Evolutionary conservation across 2,329 filamentous ascomycete species (phyloP).

Genomic region (Zymoseptoria brevis): DNA sequence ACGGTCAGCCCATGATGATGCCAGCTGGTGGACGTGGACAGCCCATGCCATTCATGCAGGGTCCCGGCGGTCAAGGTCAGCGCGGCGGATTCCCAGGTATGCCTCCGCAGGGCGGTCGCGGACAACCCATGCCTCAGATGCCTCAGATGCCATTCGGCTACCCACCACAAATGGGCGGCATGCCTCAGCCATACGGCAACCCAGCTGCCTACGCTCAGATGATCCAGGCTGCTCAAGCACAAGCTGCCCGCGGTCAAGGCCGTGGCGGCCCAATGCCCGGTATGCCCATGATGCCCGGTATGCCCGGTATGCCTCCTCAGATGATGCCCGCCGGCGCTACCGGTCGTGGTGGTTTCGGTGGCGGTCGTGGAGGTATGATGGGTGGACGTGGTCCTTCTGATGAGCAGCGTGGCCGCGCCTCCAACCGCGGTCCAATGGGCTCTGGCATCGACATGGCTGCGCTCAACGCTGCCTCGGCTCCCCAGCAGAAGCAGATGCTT

Average conservation of each 20-base stretch:
- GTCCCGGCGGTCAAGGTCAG: constrained; percentile 65
- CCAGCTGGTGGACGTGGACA: constrained; percentile 47
- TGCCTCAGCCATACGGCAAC: constrained; percentile 70
- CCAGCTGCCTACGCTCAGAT: constrained; percentile 52
- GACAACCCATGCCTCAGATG: constrained; percentile 77
- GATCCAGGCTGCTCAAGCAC: constrained; percentile 70
- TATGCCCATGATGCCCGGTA: constrained; percentile 57
- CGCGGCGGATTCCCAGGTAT: constrained; percentile 81
- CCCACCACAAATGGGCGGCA: constrained; percentile 57
- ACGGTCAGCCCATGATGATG: constrained; percentile 60
- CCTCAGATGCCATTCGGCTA: constrained; percentile 80
- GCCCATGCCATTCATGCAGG: constrained; percentile 50
- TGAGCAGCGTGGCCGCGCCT: constrained; percentile 32
- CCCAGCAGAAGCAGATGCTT: constrained; percentile 96
- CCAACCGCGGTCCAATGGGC: constrained; percentile 28
- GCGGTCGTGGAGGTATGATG: constrained; percentile 22
- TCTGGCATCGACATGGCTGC: constrained; percentile 43
- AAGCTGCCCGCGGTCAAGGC: constrained; percentile 64
- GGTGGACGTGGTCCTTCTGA: constrained; percentile 32
- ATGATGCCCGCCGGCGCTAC: constrained; percentile 45
- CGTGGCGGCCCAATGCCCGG: constrained; percentile 59
- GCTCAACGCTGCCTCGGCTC: constrained; percentile 49
- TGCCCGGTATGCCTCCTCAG: constrained; percentile 49
- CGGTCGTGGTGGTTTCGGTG: constrained; percentile 32
- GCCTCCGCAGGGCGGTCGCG: constrained; percentile 77